Evolutionary conservation across 2,329 filamentous ascomycete genomes (phyloP).

Genomic region (Mycogone perniciosa): DNA sequence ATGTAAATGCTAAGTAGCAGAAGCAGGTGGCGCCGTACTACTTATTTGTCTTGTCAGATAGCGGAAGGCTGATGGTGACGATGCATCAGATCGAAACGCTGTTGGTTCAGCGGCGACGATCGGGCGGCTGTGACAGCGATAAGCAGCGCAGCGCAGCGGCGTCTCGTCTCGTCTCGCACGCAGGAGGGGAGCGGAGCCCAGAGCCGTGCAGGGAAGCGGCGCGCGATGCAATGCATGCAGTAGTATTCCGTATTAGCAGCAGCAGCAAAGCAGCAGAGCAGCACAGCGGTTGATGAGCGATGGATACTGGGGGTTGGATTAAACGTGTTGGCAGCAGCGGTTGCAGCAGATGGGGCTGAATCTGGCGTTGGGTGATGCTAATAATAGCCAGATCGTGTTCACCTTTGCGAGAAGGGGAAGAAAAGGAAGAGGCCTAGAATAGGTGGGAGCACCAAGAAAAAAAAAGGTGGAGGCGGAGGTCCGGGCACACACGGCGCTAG

Average conservation of each 20-base stretch:
- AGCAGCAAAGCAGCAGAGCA: neutral
- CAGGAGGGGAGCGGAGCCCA: too few relatives aligned
- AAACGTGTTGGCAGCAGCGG: conserved; percentile 13
- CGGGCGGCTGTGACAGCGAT: neutral
- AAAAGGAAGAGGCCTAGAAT: conserved; percentile 14
- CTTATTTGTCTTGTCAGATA: too few relatives aligned
- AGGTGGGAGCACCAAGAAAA: conserved; percentile 1
- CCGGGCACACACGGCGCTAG: neutral
- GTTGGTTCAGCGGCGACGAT: too few relatives aligned
- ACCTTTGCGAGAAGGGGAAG: conserved; percentile 21
- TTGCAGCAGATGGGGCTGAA: conserved; percentile 40
- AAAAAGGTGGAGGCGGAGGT: neutral
- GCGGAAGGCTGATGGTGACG: too few relatives aligned
- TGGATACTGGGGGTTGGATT: conserved; percentile 14
- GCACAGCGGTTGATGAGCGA: conserved; percentile 11
- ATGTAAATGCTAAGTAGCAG: neutral
- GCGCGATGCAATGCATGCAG: too few relatives aligned
- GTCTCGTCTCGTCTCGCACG: neutral
- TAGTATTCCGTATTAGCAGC: too few relatives aligned
- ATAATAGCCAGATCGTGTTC: conserved; percentile 45
- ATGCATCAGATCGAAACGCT: too few relatives aligned
- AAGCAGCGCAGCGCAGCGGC: conserved; percentile 3
- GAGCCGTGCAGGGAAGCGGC: too few relatives aligned
- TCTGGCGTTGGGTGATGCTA: conserved; percentile 45
- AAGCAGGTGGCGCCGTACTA: too few relatives aligned